Conservation (phyloP, 2,329 filamentous ascomycete species). For the Pseudocercospora pini-densiflorae region DNA sequence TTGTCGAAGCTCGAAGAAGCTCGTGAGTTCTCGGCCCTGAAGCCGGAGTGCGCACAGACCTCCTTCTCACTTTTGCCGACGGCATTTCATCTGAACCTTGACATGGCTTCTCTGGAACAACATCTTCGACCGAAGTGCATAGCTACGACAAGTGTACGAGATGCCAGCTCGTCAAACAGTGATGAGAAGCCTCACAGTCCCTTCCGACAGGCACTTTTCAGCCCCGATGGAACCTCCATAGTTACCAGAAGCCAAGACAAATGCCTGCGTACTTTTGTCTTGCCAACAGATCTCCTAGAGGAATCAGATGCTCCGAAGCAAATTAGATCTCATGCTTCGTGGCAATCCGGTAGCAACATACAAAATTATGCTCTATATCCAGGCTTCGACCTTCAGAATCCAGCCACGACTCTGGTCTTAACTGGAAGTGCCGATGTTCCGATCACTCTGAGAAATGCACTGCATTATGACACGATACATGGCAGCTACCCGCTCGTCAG, state of each 20-base stretch:
- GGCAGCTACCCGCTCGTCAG: constrained; percentile 61
- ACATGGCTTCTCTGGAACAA: constrained; percentile 11
- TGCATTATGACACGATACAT: constrained; percentile 50
- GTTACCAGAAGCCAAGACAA: constrained; percentile 59
- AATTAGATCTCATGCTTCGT: constrained; percentile 53
- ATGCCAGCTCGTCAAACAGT: constrained; percentile 1
- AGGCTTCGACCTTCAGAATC: constrained; percentile 57
- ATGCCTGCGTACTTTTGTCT: constrained; percentile 57
- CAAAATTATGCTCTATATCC: constrained; percentile 61
- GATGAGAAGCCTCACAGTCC: constrained; percentile 37
- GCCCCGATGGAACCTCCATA: constrained; percentile 62
- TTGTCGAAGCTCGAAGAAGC: constrained; percentile 16
- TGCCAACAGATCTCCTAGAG: constrained; percentile 58
- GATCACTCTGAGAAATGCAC: constrained; percentile 60
- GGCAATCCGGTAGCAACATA: constrained; percentile 52
- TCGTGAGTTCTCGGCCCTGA: constrained; percentile 9
- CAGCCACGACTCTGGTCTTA: constrained; percentile 56
- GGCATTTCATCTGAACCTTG: constrained; percentile 1
- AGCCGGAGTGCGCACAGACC: constrained; percentile 1
- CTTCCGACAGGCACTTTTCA: constrained; percentile 53
- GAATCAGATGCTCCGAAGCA: constrained; percentile 38
- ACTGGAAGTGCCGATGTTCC: constrained; percentile 59
- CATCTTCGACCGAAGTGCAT: constrained; percentile 25
- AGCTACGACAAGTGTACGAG: constrained; percentile 31
- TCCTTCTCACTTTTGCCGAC: constrained; percentile 5